Evolutionary conservation across 1,139 yeast genomes (phyloP).

Genomic region (Lodderomyces margitis): DNA sequence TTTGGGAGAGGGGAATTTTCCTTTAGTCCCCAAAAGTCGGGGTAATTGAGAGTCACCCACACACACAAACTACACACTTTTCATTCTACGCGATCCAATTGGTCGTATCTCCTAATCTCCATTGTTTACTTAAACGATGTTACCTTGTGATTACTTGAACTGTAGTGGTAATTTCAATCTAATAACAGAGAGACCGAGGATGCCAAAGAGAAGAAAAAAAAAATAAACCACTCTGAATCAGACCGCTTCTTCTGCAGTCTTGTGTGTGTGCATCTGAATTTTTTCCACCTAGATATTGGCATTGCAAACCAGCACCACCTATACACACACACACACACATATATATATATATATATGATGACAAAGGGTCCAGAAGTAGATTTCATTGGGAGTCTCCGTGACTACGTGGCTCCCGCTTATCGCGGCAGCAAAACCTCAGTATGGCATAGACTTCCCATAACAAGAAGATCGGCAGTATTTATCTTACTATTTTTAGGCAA

Average conservation of each 20-base stretch:
- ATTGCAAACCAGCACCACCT: background rate
- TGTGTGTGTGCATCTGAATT: constrained; percentile 1
- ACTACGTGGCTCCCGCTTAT: constrained; percentile 25
- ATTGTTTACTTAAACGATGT: background rate
- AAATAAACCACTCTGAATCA: no score
- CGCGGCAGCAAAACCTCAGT: constrained; percentile 36
- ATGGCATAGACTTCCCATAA: constrained; percentile 58
- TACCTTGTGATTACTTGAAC: background rate
- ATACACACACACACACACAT: background rate
- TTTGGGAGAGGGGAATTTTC: background rate
- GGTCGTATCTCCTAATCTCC: background rate
- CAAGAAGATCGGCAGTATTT: constrained; percentile 76
- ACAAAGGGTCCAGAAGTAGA: constrained; percentile 19
- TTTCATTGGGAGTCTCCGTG: constrained; percentile 22
- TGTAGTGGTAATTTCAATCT: no score
- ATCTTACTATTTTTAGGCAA: constrained; percentile 68
- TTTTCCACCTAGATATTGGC: background rate
- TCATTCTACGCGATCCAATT: background rate
- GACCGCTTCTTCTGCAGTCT: background rate
- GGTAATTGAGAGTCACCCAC: constrained; percentile 1
- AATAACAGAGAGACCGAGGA: no score
- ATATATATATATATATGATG: constrained; percentile 12
- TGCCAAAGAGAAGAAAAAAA: no score
- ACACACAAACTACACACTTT: no score
- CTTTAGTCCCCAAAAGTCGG: background rate